These are phyloP conservation scores for Fusarium setosum DNA, from an alignment of 2,329 filamentous ascomycete genomes.

Conservation along the genomic window DNA sequence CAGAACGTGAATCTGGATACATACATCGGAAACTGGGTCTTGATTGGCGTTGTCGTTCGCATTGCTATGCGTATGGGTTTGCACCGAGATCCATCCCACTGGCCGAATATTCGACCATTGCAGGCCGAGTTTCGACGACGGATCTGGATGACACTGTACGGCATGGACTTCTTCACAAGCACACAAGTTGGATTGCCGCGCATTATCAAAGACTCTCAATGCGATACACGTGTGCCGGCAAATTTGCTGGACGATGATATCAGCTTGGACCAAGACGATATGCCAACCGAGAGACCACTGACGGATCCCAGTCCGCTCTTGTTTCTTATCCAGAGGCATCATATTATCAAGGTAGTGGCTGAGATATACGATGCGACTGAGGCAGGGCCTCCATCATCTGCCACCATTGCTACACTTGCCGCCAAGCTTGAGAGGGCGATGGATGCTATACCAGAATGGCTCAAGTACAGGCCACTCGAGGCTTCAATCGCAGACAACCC, in stretches of 20 bases:
- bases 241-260: background rate
- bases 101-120: constrained; percentile 28
- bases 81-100: constrained; percentile 29
- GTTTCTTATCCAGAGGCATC: constrained; percentile 12
- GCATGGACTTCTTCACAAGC: constrained; percentile 35
- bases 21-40: constrained; percentile 26
- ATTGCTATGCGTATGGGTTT: constrained; percentile 33
- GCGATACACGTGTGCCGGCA: constrained; percentile 18
- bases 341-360: background rate
- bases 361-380: constrained; percentile 13
- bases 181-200: constrained; percentile 30
- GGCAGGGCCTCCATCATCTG: background rate
- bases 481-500: constrained; percentile 11
- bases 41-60: constrained; percentile 27
- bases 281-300: background rate
- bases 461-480: constrained; percentile 9
- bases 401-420: background rate
- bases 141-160: constrained; percentile 29
- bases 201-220: constrained; percentile 34
- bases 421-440: background rate
- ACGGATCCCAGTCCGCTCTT: constrained; percentile 10
- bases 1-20: constrained; percentile 20
- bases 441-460: background rate
- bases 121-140: constrained; percentile 28
- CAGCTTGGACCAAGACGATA: background rate